Conservation (phyloP, 768 basidiomycete species). For the Hypholoma sublateritium region DNA sequence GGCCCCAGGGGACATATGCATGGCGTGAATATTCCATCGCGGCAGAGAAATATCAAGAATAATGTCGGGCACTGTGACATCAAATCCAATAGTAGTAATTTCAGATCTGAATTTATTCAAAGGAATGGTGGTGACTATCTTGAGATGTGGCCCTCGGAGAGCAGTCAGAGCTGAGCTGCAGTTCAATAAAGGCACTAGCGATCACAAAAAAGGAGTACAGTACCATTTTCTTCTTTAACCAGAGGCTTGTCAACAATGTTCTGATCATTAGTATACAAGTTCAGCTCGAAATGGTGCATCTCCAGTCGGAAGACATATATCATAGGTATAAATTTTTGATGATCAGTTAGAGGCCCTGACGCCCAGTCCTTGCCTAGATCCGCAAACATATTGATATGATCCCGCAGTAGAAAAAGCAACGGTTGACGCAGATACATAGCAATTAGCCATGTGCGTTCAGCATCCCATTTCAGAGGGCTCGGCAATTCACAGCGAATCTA, state of each 20-base stretch:
- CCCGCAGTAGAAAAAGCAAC: constrained; percentile 76
- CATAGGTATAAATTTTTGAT: constrained; percentile 82
- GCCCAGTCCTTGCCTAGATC: constrained; percentile 94
- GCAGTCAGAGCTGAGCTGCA: constrained; percentile 68
- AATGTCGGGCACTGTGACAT: constrained; percentile 57
- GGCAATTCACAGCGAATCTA: constrained; percentile 77
- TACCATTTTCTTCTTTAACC: constrained; percentile 83
- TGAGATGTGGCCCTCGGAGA: constrained; percentile 57
- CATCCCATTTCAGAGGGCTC: constrained; percentile 81
- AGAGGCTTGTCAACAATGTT: constrained; percentile 94
- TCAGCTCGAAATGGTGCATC: constrained; percentile 74
- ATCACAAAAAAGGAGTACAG: background rate
- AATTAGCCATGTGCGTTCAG: constrained; percentile 75
- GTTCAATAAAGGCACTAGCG: background rate
- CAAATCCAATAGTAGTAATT: constrained; percentile 65
- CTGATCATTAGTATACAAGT: constrained; percentile 90
- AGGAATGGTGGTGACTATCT: constrained; percentile 54
- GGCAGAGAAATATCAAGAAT: constrained; percentile 68
- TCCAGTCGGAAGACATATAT: constrained; percentile 70
- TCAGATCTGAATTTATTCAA: constrained; percentile 74
- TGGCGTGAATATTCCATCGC: constrained; percentile 83
- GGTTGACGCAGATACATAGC: constrained; percentile 72
- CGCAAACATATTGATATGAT: constrained; percentile 92
- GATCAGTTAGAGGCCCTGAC: constrained; percentile 78
- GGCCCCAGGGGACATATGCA: constrained; percentile 62